A percentile compares a stretch with the other conserved stretches of the same genome.
Evolutionary conservation across 805 yeast species (phyloP).

Genomic region (Hanseniaspora thailandica): DNA sequence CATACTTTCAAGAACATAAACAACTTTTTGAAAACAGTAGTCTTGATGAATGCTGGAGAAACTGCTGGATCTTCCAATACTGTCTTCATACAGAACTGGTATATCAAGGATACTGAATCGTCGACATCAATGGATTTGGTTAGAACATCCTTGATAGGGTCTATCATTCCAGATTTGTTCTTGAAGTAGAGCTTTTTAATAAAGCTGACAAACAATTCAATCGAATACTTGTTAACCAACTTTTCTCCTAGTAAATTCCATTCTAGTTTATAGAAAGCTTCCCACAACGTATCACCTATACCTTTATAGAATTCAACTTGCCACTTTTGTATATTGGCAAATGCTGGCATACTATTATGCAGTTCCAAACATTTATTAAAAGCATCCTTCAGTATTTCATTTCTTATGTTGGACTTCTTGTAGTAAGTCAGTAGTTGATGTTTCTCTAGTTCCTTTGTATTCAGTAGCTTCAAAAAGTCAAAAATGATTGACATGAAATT

Average conservation of each 20-base stretch:
- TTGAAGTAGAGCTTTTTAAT: not conserved
- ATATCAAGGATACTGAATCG: constrained; percentile 4
- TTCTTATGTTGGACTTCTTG: not conserved
- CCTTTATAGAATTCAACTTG: not conserved
- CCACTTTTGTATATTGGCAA: too few relatives aligned
- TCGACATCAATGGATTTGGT: constrained; percentile 2
- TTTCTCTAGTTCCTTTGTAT: not conserved
- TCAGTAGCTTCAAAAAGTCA: not conserved
- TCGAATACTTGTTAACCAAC: not conserved
- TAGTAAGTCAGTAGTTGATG: not conserved
- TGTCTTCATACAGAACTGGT: not conserved
- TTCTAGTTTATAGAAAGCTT: not conserved
- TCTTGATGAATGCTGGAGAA: not conserved
- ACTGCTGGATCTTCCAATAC: not conserved
- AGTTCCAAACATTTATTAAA: constrained; percentile 5
- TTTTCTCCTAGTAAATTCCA: constrained; percentile 10
- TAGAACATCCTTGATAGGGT: not conserved
- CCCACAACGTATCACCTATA: not conserved
- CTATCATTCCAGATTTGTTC: not conserved
- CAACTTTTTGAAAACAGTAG: not conserved
- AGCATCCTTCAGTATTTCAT: not conserved
- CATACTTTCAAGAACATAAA: constrained; percentile 12
- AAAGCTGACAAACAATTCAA: not conserved
- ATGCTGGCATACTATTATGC: not conserved
- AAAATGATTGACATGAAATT: not conserved